These are phyloP conservation scores for Tylopilus balloui DNA, from an alignment of 768 basidiomycete genomes.

Conservation along the genomic window DNA sequence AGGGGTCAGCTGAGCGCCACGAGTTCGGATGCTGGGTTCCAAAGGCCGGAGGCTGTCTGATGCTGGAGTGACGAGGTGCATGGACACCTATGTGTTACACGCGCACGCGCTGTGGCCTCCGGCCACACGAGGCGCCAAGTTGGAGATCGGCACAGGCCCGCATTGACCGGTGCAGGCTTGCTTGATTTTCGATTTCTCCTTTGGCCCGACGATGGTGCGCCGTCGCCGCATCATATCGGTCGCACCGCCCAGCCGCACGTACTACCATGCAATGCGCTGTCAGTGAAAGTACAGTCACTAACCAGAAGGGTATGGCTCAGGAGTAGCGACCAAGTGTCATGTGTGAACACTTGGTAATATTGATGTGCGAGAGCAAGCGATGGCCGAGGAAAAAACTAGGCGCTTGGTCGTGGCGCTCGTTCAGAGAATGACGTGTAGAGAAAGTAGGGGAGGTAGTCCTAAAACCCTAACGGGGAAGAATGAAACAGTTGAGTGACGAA, in stretches of 20 bases:
- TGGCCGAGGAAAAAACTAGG: neutral
- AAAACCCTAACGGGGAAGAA: neutral
- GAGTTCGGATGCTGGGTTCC: neutral
- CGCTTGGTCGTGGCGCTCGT: too few species aligned
- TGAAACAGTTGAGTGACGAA: neutral
- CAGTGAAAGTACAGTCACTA: neutral
- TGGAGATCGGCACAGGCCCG: conserved; percentile 1
- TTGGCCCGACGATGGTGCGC: neutral
- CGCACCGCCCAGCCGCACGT: neutral
- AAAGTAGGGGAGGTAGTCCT: neutral
- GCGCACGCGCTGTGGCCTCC: neutral
- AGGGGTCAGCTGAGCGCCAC: conserved; percentile 1
- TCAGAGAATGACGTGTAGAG: too few species aligned
- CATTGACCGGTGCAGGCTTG: neutral
- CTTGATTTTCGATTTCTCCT: neutral
- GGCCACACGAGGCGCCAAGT: neutral
- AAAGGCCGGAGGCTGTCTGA: neutral
- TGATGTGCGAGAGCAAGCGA: neutral
- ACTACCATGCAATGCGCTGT: conserved; percentile 4
- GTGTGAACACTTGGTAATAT: neutral
- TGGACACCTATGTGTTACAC: neutral
- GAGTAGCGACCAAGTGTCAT: neutral
- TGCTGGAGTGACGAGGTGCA: neutral
- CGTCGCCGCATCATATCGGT: neutral
- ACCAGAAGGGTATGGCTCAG: neutral